Conservation (phyloP, 192 early-diverging fungal genomes). For the Coemansia sp. region DNA sequence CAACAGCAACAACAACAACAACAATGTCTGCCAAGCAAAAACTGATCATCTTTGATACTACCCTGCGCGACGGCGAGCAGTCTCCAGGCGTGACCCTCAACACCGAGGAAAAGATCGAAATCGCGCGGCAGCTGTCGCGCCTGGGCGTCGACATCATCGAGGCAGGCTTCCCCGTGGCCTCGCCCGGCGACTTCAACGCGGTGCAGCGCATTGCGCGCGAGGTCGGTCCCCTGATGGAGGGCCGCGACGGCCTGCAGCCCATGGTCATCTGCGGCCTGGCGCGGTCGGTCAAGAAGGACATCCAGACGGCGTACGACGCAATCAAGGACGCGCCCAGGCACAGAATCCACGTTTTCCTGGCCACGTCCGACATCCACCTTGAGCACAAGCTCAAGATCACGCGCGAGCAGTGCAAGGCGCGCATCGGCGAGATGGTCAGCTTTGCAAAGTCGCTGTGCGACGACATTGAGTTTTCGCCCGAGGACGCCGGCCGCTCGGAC, state of each 20-base stretch:
- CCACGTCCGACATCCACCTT: constrained; percentile 95
- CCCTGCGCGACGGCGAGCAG: constrained; percentile 97
- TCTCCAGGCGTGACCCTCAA: constrained; percentile 95
- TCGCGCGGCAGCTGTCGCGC: constrained; percentile 87
- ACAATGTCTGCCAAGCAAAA: constrained; percentile 57
- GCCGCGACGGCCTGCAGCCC: constrained; percentile 70
- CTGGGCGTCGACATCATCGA: constrained; percentile 95
- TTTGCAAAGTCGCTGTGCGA: constrained; percentile 75
- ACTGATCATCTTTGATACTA: constrained; percentile 94
- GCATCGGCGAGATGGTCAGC: constrained; percentile 73
- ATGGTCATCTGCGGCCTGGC: constrained; percentile 90
- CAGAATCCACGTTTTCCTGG: constrained; percentile 93
- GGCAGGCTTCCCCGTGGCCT: constrained; percentile 94
- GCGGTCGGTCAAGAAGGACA: constrained; percentile 79
- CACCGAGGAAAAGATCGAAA: constrained; percentile 89
- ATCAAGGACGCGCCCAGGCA: constrained; percentile 79
- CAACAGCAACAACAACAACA: too few relatives aligned
- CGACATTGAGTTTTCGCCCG: constrained; percentile 93
- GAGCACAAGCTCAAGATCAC: constrained; percentile 90
- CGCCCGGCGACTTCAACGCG: constrained; percentile 91
- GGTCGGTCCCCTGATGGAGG: constrained; percentile 80
- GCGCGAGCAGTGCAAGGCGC: constrained; percentile 80
- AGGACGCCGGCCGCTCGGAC: constrained; percentile 91
- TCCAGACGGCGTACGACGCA: constrained; percentile 86
- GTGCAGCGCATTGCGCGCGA: constrained; percentile 91